Base-by-base conservation (phyloP, 1,284 basidiomycete species). In the Irpex sp. region DNA sequence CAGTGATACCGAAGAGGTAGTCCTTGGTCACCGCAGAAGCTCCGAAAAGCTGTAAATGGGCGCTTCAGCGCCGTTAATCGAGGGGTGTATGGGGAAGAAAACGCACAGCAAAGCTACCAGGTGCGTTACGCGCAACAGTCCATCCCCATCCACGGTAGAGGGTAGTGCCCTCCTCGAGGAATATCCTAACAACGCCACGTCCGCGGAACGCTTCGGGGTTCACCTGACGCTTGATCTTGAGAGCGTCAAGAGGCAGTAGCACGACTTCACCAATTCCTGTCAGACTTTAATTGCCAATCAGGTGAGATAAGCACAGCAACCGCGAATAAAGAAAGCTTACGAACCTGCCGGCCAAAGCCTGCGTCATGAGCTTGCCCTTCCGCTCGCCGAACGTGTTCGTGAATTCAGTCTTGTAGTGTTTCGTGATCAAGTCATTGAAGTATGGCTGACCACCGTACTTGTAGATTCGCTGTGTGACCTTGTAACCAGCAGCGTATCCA, bases 361-460 rank as follows among this genome's bases (percentile, higher is more conserved):
- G 94, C 83, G 97, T 96, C 83, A 98, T 87, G 81, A 96, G 88
- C 78, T 95, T 98, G 52, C 97, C 97, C 74, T 92, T 93, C 68
- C 96, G 88, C 79, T 97, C 94, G n/a, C 97, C 97, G 75, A 99
- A 97, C 0, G 85, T 77, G 70, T 85, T 87, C 61, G 88, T 91
- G 79, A 98, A 98, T 65, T 81, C 76, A 37, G 83, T 79, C 75
- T 92, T 92, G 79, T 88, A 89, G 75, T 92, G 81, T 71, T 83
- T 86, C 70, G 86, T 85, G 74, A 99, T 89, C 74, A 96, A 76
- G 79, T 98, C 96, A 77, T 96, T 93, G 78, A 98, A 97, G 85
- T 91, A 98, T 21, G 97, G 97, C 78, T 99, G 97, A 1, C 97
- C 97, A 65, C 97, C 97, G 71, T 98, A 99, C 81, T 98, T 99